Evolutionary conservation across 192 early-diverging fungal species (phyloP).

Genomic region (Rhizoclosmatium globosum): DNA sequence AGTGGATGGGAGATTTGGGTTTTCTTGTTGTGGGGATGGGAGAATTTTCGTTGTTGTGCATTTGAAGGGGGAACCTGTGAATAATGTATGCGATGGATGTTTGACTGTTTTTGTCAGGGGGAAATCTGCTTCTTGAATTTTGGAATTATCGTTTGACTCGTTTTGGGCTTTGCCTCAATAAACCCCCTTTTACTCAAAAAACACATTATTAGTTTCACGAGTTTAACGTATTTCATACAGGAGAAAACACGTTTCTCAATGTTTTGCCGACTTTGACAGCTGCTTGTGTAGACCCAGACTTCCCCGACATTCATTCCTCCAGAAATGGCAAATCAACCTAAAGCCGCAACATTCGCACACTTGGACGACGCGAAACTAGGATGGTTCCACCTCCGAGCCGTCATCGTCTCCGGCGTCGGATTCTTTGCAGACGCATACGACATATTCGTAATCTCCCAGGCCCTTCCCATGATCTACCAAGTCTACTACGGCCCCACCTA

Average conservation of each 20-base stretch:
- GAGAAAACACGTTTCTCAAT: background rate
- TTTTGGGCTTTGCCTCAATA: background rate
- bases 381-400: conserved; percentile 58
- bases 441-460: conserved; percentile 91
- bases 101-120: no score
- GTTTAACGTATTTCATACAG: background rate
- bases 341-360: conserved; percentile 48
- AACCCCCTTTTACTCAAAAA: background rate
- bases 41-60: no score
- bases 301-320: background rate
- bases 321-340: conserved; percentile 2
- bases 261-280: background rate
- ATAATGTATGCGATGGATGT: no score
- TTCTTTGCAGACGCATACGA: conserved; percentile 78
- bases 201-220: background rate
- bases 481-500: conserved; percentile 42
- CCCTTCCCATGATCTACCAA: conserved; percentile 80
- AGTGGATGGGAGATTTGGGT: no score
- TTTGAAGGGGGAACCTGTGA: no score
- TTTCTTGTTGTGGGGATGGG: no score
- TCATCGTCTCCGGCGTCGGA: conserved; percentile 56
- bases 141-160: conserved; percentile 1
- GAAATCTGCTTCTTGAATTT: background rate
- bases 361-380: conserved; percentile 56
- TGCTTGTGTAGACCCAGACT: background rate